Evolutionary conservation across 371 early-diverging fungal species (phyloP).

Genomic region (Saksenaea oblongispora): DNA sequence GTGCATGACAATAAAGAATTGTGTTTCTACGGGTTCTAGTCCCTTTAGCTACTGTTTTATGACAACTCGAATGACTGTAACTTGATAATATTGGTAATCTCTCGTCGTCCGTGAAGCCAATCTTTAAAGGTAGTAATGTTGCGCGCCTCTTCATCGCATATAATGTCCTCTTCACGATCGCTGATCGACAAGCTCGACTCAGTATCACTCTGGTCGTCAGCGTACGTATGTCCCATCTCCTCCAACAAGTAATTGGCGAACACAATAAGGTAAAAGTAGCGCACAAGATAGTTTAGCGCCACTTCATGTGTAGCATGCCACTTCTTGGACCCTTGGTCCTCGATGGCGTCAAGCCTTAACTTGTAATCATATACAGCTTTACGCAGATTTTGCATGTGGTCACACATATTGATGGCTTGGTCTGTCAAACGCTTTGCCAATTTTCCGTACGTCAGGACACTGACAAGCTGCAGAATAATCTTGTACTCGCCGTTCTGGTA

Average conservation of each 20-base stretch:
- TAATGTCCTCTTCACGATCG: slow-evolving; percentile 11
- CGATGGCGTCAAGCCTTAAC: slow-evolving; percentile 55
- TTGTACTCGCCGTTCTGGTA: slow-evolving; percentile 68
- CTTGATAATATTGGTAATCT: slow-evolving; percentile 53
- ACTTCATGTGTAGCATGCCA: slow-evolving; percentile 46
- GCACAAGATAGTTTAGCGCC: slow-evolving; percentile 64
- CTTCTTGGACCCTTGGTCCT: slow-evolving; percentile 49
- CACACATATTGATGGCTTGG: slow-evolving; percentile 68
- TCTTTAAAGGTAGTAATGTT: slow-evolving; percentile 45
- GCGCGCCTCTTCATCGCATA: slow-evolving; percentile 37
- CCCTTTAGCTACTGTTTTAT: slow-evolving; percentile 4
- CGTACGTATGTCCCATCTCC: slow-evolving; percentile 35
- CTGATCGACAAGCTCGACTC: background rate
- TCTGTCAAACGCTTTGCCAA: slow-evolving; percentile 74
- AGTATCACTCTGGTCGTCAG: slow-evolving; percentile 1
- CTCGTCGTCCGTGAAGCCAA: slow-evolving; percentile 56
- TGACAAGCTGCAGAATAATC: slow-evolving; percentile 66
- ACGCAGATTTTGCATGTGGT: slow-evolving; percentile 79
- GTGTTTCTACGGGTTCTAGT: background rate
- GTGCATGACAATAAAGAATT: too few relatives aligned
- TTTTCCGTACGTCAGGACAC: slow-evolving; percentile 67
- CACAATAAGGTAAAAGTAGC: slow-evolving; percentile 72
- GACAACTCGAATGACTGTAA: slow-evolving; percentile 27
- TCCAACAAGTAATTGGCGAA: slow-evolving; percentile 77
- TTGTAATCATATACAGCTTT: slow-evolving; percentile 70